Evolutionary conservation across 345 rosid genomes (phyloP), one percentile per base, ranked within the genome.

Genomic region (Populus nigra): DNA sequence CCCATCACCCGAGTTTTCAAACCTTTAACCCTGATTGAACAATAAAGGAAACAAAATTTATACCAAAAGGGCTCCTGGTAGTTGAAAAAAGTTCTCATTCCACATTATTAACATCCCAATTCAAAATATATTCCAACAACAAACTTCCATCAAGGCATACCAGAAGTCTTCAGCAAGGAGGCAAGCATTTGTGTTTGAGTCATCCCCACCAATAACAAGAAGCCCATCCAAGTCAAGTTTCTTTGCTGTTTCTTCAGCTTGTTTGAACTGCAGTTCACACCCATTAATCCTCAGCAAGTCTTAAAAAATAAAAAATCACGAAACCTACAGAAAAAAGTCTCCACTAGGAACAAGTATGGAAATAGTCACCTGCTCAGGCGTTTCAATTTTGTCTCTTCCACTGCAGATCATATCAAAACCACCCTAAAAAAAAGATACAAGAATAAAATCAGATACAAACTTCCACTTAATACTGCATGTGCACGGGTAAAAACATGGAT

Each of bases 321-420:
- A 0, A 1, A 47, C 12, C 50, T 13, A 11, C 12, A 15, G 45
- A 8, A 9, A 78, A 50, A n/a, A 31, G 12, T 8, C 33, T 36
- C 63, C 59, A 36, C 71, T 45, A 38, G 20, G 36, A 72, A 53
- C 22, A 69, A 38, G 16, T 63, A 76, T 53, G 23, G 1, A 59
- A 75, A 59, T 4, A 80, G 65, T 41, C 71, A 93, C 99, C 94
- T 96, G 99, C 80, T 92, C 97, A 76, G 98, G 99, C 25, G 97
- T 90, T 88, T 96, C 98, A 81, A 94, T 96, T 86, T 96, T 96
- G 91, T 96, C 99, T 82, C 98, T 92, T 66, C 98, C 97, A 89
- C 99, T 96, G 88, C 97, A 89, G 59, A 96, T 94, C 98, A 96
- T 96, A 82, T 96, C 99, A 74, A 96, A 96, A 71, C 99, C 99